Base-by-base conservation (phyloP, 2,329 filamentous ascomycete genomes). In the Aspergillus ochraceus region DNA sequence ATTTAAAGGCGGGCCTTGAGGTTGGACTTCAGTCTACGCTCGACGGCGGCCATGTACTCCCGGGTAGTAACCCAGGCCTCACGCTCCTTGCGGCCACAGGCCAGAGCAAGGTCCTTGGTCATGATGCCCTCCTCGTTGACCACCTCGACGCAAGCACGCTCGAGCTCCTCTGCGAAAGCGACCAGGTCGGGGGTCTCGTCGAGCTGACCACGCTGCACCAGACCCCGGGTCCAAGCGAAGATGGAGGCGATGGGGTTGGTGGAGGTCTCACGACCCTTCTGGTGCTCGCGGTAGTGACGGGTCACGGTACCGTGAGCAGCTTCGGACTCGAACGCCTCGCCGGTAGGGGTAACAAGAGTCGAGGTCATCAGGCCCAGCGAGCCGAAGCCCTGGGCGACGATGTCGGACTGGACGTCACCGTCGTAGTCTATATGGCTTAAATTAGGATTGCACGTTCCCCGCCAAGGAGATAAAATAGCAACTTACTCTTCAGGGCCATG, bases 171-270 rank as follows among this genome's bases (percentile, higher is more conserved):
- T 60, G 94, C 95, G 73, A 97, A 99, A 54, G 90, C 86, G 61
- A 97, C 87, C 29, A 99, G 84, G 67, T 97, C 93, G 30, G 93
- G 93, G n/a, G 92, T 97, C 55, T 87, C 82, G 79, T 99, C 95
- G 67, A 99, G 87, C 81, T 91, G 90, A 70, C 95, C 95, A 71
- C 95, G 91, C 85, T 97, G 95, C 69, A 91, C 82, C 52, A 99
- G 87, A 72, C 95, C 95, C 61, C 95, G 90, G 61, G 95, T 98
- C 95, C 95, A 99, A 72, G 95, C 95, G 78, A 98, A 99, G 83
- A 99, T 98, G 76, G 92, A 96, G 64, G 95, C 95, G 71, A 98
- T 98, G 62, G 95, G 95, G 88, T 99, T 98, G 68, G 95, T 99
- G 49, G 92, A 97, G 58, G 95, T 99, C 81, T 97, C 92, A 71